Evolutionary conservation across 805 yeast genomes (phyloP).

Genomic region (Pichia phayaonensis): DNA sequence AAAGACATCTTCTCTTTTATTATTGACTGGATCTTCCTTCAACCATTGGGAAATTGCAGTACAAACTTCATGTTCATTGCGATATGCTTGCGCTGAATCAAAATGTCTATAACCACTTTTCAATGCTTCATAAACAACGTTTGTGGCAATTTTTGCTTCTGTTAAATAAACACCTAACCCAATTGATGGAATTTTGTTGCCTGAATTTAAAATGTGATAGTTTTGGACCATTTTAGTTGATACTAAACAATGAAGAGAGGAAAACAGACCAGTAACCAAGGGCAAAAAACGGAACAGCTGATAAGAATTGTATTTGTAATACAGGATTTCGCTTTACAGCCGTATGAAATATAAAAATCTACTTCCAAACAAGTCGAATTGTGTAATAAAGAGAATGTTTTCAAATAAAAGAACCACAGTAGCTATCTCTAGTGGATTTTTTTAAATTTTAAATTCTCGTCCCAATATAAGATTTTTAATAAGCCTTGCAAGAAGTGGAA

Average conservation of each 20-base stretch:
- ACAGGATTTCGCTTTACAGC: too few species aligned
- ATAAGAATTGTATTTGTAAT: too few species aligned
- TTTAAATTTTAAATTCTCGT: neutral
- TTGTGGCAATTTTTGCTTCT: constrained; percentile 31
- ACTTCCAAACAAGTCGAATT: too few species aligned
- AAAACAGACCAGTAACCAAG: too few species aligned
- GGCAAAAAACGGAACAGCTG: too few species aligned
- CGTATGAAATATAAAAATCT: too few species aligned
- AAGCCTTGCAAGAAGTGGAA: neutral
- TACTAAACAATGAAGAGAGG: too few species aligned
- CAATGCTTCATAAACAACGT: constrained; percentile 50
- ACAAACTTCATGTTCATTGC: constrained; percentile 54
- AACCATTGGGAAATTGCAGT: constrained; percentile 45
- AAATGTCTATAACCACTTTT: constrained; percentile 63
- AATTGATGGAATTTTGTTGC: constrained; percentile 45
- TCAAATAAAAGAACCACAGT: too few species aligned
- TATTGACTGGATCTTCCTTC: constrained; percentile 15
- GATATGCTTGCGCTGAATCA: constrained; percentile 63
- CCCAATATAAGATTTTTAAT: neutral
- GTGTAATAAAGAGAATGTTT: too few species aligned
- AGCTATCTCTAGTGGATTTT: too few species aligned
- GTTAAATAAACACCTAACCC: constrained; percentile 50
- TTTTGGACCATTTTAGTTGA: neutral
- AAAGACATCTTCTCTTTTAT: constrained; percentile 31
- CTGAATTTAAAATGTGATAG: constrained; percentile 34